A percentile compares a stretch with the other conserved stretches of the same genome.
phyloP scores from a whole-genome alignment of 768 basidiomycete species.

The Leccinum pellstonianum region DNA sequence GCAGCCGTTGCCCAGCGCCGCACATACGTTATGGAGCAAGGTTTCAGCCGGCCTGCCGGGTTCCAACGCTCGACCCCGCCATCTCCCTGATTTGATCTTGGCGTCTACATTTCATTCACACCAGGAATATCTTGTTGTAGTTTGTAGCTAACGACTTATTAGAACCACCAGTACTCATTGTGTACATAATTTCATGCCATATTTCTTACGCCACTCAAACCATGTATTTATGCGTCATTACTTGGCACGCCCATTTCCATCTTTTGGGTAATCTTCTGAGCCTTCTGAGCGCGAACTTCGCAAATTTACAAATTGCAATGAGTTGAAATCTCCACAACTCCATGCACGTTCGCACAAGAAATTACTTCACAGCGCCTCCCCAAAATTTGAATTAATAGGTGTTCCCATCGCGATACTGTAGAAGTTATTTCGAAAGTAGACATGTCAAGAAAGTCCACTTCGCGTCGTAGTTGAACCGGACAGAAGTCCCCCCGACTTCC shows the following conservation, averaged over 20 bases:
- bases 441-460: not conserved
- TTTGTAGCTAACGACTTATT: not conserved
- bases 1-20: constrained; percentile 36
- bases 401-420: not conserved
- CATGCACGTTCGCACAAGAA: not conserved
- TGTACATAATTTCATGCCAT: not conserved
- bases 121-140: not conserved
- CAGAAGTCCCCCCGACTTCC: no score
- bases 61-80: constrained; percentile 23
- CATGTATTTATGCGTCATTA: not conserved
- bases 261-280: no score
- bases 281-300: no score
- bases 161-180: not conserved
- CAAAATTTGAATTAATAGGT: not conserved
- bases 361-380: not conserved
- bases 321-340: not conserved
- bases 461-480: no score
- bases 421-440: not conserved
- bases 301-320: not conserved
- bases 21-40: constrained; percentile 22
- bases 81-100: constrained; percentile 8
- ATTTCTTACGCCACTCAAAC: not conserved
- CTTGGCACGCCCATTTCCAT: no score
- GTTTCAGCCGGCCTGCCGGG: constrained; percentile 28
- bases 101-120: not conserved